Evolutionary conservation across 495 filamentous ascomycete species (phyloP).

Genomic region (Daldinia childiae): DNA sequence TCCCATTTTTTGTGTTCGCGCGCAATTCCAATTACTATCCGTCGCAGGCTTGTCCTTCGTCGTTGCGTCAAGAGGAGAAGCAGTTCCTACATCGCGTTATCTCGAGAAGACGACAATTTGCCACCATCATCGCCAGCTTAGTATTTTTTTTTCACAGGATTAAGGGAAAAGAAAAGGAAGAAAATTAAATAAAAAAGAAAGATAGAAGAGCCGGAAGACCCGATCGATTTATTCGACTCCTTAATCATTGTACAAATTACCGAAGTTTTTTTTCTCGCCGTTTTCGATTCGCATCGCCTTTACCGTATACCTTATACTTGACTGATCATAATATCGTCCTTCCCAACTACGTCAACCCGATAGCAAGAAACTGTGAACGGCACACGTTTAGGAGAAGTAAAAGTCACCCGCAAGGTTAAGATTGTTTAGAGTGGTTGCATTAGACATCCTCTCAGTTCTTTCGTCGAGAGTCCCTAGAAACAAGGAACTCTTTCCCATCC

Average conservation of each 20-base stretch:
- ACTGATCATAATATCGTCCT: conserved; percentile 41
- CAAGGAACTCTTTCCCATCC: conserved; percentile 22
- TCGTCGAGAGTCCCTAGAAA: conserved; percentile 22
- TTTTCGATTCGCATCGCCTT: conserved; percentile 41
- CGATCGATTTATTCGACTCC: conserved; percentile 29
- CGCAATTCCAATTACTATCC: conserved; percentile 45
- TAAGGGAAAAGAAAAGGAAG: conserved; percentile 25
- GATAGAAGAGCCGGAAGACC: conserved; percentile 32
- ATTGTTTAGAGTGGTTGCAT: conserved; percentile 28
- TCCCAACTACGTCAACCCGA: conserved; percentile 30
- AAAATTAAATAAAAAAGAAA: conserved; percentile 21
- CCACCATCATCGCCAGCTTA: conserved; percentile 28
- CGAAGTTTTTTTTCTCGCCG: conserved; percentile 35
- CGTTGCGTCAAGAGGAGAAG: conserved; percentile 31
- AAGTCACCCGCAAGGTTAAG: conserved; percentile 6
- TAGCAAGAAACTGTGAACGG: conserved; percentile 24
- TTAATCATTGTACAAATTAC: conserved; percentile 42
- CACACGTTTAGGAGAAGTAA: conserved; percentile 20
- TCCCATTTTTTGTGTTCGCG: conserved; percentile 47
- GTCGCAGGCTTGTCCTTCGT: conserved; percentile 48
- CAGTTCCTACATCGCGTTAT: conserved; percentile 38
- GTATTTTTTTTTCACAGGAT: conserved; percentile 37
- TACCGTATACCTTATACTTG: conserved; percentile 37
- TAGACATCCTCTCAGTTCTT: conserved; percentile 23
- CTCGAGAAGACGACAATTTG: conserved; percentile 41